Base-by-base conservation (phyloP, 2,329 filamentous ascomycete genomes). In the Drechslerella dactyloides region DNA sequence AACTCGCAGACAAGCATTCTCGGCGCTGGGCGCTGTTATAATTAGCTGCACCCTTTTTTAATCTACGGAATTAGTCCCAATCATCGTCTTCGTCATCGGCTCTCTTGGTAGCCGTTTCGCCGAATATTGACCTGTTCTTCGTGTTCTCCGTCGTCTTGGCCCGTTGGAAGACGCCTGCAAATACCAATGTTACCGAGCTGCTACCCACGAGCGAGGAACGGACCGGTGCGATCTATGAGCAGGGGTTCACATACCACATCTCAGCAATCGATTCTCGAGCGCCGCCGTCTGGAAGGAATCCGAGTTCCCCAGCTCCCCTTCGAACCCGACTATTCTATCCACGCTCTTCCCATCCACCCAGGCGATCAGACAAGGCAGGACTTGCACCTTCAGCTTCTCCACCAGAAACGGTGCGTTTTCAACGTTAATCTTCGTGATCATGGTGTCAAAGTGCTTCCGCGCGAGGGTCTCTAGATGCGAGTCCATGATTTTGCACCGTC, bases 341-440 rank as follows among this genome's bases (percentile, higher is more conserved):
- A 82, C 82, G 48, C 82, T 81, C 52, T 84, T 79, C 6, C 84
- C 85, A 74, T 85, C 82, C 21, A 84, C 80, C 75, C 86, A 87
- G 2, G 82, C 81, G 56, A 86, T 81, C 17, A 87, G 83, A 75
- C 85, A 87, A 2, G 85, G 85, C 46, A 87, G 78, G 1, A 86
- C 84, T 75, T 86, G 82, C 17, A 87, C 80, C 40, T 84, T 84
- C 30, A 87, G 78, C 75, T 84, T 85, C 2, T 83, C 83, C 24
- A 86, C 84, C 58, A 87, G 78, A 69, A 86, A 87, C 1, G 85
- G 84, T 4, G 84, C 84, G 69, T 86, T 85, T 62, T 86, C 84
- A 35, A 86, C 85, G 73, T 85, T 84, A 76, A 86, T 85, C 70
- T 81, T 82, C 17, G 86, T 78, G 61, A 87, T 84, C 17, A 85